Conservation (phyloP, 2,329 filamentous ascomycete genomes). For the Aspergillus sp. region DNA sequence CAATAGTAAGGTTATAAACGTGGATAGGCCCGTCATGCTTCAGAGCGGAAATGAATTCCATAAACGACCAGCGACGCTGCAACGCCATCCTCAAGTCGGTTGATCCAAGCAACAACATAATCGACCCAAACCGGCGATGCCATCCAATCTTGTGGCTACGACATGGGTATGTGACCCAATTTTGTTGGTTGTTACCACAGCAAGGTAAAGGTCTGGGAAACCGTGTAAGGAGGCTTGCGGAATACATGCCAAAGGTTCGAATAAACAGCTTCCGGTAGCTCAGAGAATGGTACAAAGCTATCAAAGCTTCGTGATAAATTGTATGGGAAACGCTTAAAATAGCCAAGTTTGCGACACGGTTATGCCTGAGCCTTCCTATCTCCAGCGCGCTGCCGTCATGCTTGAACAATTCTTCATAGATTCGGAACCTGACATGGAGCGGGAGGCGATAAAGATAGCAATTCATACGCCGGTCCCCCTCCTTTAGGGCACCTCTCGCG, state of each 20-base stretch:
- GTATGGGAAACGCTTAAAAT: conserved; percentile 18
- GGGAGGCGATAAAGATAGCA: conserved; percentile 18
- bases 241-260: conserved; percentile 12
- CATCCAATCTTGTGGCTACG: conserved; percentile 6
- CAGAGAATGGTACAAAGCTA: conserved; percentile 18
- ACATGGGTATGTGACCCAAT: conserved; percentile 7
- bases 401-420: conserved; percentile 15
- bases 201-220: conserved; percentile 9
- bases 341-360: conserved; percentile 7
- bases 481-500: background rate
- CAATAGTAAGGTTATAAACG: conserved; percentile 14
- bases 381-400: conserved; percentile 13
- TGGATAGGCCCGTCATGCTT: conserved; percentile 9
- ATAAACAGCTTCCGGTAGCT: conserved; percentile 17
- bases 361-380: conserved; percentile 10
- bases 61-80: conserved; percentile 16
- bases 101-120: conserved; percentile 17
- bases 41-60: conserved; percentile 15
- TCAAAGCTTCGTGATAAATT: conserved; percentile 21
- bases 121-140: conserved; percentile 10
- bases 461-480: conserved; percentile 3
- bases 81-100: conserved; percentile 11
- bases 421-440: conserved; percentile 13
- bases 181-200: conserved; percentile 8
- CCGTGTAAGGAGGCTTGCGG: conserved; percentile 13